Conservation (phyloP, 192 early-diverging fungal genomes). For the Coemansia sp. region DNA sequence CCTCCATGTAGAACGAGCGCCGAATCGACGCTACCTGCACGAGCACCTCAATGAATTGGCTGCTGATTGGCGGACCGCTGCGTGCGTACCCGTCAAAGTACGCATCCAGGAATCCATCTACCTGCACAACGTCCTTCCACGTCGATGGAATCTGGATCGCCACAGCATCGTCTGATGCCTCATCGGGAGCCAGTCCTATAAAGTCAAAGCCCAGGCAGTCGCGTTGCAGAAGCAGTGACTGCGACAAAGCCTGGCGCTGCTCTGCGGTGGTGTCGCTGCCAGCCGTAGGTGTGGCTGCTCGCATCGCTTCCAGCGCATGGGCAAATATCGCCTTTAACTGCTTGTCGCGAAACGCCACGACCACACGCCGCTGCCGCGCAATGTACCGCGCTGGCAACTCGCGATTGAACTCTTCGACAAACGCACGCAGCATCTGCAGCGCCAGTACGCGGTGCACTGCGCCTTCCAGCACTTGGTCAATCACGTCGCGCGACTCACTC, state of each 20-base stretch:
- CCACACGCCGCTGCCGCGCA: slow-evolving; percentile 66
- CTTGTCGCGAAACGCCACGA: slow-evolving; percentile 61
- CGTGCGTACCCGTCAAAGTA: slow-evolving; percentile 69
- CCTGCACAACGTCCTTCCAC: slow-evolving; percentile 77
- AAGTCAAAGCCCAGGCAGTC: slow-evolving; percentile 82
- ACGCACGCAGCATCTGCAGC: slow-evolving; percentile 63
- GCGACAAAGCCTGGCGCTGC: slow-evolving; percentile 43
- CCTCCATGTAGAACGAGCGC: slow-evolving; percentile 82
- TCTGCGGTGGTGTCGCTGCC: slow-evolving; percentile 40
- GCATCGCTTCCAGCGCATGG: slow-evolving; percentile 39
- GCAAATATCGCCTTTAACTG: slow-evolving; percentile 63
- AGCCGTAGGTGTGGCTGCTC: slow-evolving; percentile 30
- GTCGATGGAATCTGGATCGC: slow-evolving; percentile 71
- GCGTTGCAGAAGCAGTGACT: slow-evolving; percentile 60
- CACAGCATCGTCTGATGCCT: slow-evolving; percentile 73
- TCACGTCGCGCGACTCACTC: slow-evolving; percentile 31
- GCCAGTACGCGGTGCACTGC: slow-evolving; percentile 60
- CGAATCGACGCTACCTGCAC: slow-evolving; percentile 78
- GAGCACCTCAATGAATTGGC: slow-evolving; percentile 76
- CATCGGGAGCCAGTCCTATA: slow-evolving; percentile 74
- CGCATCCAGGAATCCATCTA: slow-evolving; percentile 66
- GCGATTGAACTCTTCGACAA: slow-evolving; percentile 77
- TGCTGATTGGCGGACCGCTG: slow-evolving; percentile 58
- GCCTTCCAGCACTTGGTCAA: slow-evolving; percentile 45
- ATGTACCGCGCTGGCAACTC: slow-evolving; percentile 61